Percentiles rank a stretch among this genome's conserved stretches.
These are phyloP conservation scores for Pestalotiopsis sp. DNA, from an alignment of 2,329 filamentous ascomycete genomes.

Conservation along the genomic window DNA sequence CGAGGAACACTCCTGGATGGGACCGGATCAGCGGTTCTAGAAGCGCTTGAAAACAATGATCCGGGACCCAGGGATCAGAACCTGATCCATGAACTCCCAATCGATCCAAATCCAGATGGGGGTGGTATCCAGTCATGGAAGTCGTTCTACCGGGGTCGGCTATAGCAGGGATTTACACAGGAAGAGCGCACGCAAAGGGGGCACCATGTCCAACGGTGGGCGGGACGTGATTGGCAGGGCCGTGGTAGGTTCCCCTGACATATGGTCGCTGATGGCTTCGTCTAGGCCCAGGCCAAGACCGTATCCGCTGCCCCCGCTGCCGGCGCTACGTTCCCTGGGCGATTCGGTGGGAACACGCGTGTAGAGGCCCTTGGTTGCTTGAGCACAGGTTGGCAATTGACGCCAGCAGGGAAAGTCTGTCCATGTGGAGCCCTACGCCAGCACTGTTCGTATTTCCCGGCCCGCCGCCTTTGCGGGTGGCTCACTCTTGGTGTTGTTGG, in stretches of 20 bases:
- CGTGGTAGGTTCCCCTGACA: background rate
- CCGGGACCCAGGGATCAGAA: conserved; percentile 23
- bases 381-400: background rate
- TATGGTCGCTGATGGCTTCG: background rate
- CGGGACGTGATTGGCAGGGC: background rate
- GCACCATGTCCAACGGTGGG: background rate
- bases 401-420: background rate
- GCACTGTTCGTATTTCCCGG: conserved; percentile 9
- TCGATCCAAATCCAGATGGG: background rate
- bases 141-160: background rate
- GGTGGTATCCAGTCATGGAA: conserved; percentile 8
- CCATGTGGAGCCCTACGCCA: background rate
- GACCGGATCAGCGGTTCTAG: conserved; percentile 24
- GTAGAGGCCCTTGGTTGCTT: background rate
- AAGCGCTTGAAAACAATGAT: conserved; percentile 19
- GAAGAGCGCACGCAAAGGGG: background rate
- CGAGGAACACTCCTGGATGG: conserved; percentile 6
- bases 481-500: background rate
- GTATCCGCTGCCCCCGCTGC: conserved; percentile 5
- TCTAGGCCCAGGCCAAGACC: conserved; percentile 1
- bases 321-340: background rate
- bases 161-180: background rate
- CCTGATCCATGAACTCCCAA: conserved; percentile 14
- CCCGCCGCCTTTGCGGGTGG: background rate
- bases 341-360: background rate